Evolutionary conservation across 768 basidiomycete genomes (phyloP), one percentile per base, ranked within the genome.

Genomic region (Tulasnella calospora): DNA sequence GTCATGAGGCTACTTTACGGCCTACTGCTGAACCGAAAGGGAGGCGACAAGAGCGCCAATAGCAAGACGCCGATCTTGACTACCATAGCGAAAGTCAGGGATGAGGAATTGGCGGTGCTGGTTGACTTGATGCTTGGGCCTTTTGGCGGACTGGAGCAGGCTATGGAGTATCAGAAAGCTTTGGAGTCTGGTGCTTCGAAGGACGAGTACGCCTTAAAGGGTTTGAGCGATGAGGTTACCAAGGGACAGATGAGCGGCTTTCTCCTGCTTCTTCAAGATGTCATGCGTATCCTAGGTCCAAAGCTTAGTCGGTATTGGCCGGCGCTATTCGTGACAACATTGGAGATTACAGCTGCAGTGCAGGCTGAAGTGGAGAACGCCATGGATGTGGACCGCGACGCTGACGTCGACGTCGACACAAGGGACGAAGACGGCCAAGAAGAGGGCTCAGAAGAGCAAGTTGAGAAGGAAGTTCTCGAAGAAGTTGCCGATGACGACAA

Each of bases 91-190:
- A 89, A 89, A 1, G 96, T 94, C 82, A 86, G 88, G 0, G 87
- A 92, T 61, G 87, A 89, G 21, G 97, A 98, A 82, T 87, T 99
- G 8, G 86, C 85, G 0, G 85, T 94, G 0, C 86, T 99, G 0
- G 90, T 96, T 23, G 92, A 95, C 80, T 86, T 99, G 77, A 99
- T 99, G 95, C 83, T 98, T 55, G 87, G 88, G 73, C 93, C 94
- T 0, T 88, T 96, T 38, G 57, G 71, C 15, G 73, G 69, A 3
- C 36, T 72, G 6, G 72, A 67, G n/a, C 35, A n/a, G 33, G 17
- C 74, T 81, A 73, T 73, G 79, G 46, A 80, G 75, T 67, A 51
- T 70, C 7, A 61, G 69, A 36, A 75, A 44, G 44, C 71, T 40
- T 9, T 38, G 3, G n/a, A 33, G 46, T 46, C 44, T 13, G 40